phyloP scores from a whole-genome alignment of 116 monocot species.

The Iris pallida region DNA sequence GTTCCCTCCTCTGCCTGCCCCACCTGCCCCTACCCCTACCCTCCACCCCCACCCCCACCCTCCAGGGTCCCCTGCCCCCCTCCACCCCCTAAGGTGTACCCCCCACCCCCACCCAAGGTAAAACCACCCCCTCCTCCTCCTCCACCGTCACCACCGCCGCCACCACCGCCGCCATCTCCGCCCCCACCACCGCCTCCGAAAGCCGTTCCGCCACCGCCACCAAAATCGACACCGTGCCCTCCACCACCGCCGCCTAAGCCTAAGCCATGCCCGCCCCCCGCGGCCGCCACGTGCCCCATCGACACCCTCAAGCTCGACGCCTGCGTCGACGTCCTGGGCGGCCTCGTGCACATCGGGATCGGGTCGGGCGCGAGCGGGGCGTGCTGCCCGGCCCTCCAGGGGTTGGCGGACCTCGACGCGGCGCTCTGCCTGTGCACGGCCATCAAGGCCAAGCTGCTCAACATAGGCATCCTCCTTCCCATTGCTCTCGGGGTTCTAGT shows the following conservation, averaged over 20 bases:
- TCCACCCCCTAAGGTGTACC: background rate
- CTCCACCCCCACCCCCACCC: constrained; percentile 11
- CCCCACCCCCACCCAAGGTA: background rate
- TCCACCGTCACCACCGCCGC: background rate
- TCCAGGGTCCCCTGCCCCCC: constrained; percentile 1
- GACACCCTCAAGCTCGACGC: constrained; percentile 29
- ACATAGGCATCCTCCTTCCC: constrained; percentile 15
- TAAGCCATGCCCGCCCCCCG: constrained; percentile 4
- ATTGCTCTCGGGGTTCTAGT: constrained; percentile 13
- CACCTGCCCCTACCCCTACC: background rate
- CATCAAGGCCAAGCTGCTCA: constrained; percentile 19
- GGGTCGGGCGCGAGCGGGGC: constrained; percentile 5
- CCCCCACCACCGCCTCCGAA: background rate
- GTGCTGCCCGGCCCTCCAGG: constrained; percentile 25
- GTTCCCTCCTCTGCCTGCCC: constrained; percentile 12
- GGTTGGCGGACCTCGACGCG: constrained; percentile 24
- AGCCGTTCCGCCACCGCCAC: background rate
- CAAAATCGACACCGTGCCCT: background rate
- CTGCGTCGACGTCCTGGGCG: constrained; percentile 26
- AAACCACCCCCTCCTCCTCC: background rate
- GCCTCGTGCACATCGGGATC: constrained; percentile 23
- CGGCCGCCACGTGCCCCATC: constrained; percentile 12
- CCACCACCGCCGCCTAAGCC: background rate
- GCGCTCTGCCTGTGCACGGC: constrained; percentile 22
- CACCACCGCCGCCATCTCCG: background rate